Evolutionary conservation across 2,329 filamentous ascomycete genomes (phyloP), one percentile per base, ranked within the genome.

Genomic region (Nakataea oryzae): DNA sequence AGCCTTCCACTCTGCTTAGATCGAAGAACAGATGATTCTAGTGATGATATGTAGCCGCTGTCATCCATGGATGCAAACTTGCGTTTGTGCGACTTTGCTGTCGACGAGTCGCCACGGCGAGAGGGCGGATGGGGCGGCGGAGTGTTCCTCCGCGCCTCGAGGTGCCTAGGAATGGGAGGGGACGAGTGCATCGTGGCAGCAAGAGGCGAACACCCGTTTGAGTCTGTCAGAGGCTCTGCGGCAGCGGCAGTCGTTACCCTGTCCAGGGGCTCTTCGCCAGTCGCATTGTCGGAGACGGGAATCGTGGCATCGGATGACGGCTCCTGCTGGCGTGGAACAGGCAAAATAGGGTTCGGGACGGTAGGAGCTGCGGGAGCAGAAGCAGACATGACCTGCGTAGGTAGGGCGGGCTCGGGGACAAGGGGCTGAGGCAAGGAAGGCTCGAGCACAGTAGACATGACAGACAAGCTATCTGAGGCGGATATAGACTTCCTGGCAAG

Each of bases 31-130:
- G 95, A 97, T 3, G 95, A 97, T 68, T 97, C 93, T 24, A 97
- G 82, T 0, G 93, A 97, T 1, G 95, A 97, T 72, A 96, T 96
- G 74, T 97, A 99, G 54, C 95, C 95, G 72, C 93, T 97, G 74
- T 99, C 95, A 70, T 84, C 91, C 79, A 96, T 88, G 14, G 89
- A 88, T 32, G 84, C 84, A 69, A 89, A 85, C 73, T 91, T 93
- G 67, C 89, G 87, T 75, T 90, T 91, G 67, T 88, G 86, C 54
- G 86, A 84, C 60, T 85, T 86, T 60, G 79, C 77, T 56, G 81
- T 81, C n/a, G 89, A 89, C 26, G 87, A 87, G 54, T 81, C 77
- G 21, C 59, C 28, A 9, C 47, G 59, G 21, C 27, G 55, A 11
- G 66, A 67, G 0, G 60, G 61, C 54, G 82, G 81, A 59, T 83